Percentiles rank a stretch among this genome's conserved stretches.
phyloP scores from a whole-genome alignment of 2,329 filamentous ascomycete genomes.

The Xylaria sp. region DNA sequence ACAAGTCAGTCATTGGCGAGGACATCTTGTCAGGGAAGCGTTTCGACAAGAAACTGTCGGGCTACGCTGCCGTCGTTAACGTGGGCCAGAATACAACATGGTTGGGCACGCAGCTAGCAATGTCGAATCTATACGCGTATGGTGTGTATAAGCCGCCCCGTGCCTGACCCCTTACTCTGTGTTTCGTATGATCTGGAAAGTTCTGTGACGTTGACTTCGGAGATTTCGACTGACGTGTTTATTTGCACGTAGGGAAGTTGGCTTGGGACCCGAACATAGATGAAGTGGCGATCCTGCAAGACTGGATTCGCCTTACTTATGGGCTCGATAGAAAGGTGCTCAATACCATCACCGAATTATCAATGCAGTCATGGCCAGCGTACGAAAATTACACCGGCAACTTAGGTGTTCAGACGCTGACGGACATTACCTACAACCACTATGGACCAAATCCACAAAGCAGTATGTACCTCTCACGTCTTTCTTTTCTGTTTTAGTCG shows the following conservation, averaged over 20 bases:
- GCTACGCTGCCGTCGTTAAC: constrained; percentile 74
- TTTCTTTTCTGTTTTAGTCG: not conserved
- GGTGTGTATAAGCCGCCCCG: constrained; percentile 44
- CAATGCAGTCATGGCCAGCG: constrained; percentile 74
- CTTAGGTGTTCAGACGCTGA: constrained; percentile 74
- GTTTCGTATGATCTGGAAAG: not conserved
- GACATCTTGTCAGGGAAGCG: constrained; percentile 70
- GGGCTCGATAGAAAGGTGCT: constrained; percentile 63
- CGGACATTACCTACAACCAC: constrained; percentile 73
- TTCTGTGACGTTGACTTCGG: not conserved
- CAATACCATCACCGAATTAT: constrained; percentile 68
- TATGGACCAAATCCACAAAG: constrained; percentile 74
- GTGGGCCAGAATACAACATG: constrained; percentile 73
- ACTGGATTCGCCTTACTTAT: constrained; percentile 77
- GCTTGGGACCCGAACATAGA: constrained; percentile 70
- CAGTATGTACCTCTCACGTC: not conserved
- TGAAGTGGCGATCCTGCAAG: constrained; percentile 62
- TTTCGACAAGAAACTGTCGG: constrained; percentile 66
- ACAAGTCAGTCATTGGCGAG: constrained; percentile 62
- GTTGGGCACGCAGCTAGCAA: constrained; percentile 74
- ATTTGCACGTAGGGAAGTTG: constrained; percentile 49
- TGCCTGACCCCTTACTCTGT: not conserved
- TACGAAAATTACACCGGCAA: constrained; percentile 79
- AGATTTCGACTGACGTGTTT: not conserved
- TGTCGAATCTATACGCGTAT: constrained; percentile 78